A percentile compares a stretch with the other conserved stretches of the same genome.
phyloP scores from a whole-genome alignment of 2,329 filamentous ascomycete genomes.

The Botrytis tulipae region DNA sequence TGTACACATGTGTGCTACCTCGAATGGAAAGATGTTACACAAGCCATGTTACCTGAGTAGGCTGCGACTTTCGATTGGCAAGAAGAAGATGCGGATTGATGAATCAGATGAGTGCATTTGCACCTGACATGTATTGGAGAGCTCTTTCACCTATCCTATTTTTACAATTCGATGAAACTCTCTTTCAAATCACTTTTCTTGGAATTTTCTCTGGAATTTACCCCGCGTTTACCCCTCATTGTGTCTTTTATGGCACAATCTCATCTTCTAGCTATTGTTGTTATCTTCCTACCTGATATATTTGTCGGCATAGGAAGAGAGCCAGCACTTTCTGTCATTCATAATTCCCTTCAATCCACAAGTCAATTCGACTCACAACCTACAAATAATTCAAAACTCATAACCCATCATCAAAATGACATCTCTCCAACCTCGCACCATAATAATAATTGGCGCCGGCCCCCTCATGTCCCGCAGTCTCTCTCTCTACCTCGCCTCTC shows the following conservation, averaged over 20 bases:
- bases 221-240: background rate
- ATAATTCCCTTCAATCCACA: background rate
- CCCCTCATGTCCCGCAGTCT: constrained; percentile 20
- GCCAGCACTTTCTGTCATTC: background rate
- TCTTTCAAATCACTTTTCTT: background rate
- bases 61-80: background rate
- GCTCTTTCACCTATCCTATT: constrained; percentile 6
- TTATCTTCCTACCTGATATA: background rate
- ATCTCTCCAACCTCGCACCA: constrained; percentile 10
- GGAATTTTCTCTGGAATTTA: background rate
- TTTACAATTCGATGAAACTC: background rate
- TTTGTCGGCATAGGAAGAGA: background rate
- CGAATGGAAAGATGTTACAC: background rate
- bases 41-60: background rate
- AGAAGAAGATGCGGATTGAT: background rate
- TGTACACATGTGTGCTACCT: background rate
- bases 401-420: background rate
- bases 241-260: background rate
- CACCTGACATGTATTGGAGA: background rate
- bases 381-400: background rate
- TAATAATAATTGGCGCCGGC: constrained; percentile 14
- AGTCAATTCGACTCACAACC: background rate
- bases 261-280: background rate
- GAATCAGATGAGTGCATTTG: background rate
- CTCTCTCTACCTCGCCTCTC: constrained; percentile 17